Evolutionary conservation across 352 stramenopile genomes (phyloP).

Genomic region (Plasmopara muralis): DNA sequence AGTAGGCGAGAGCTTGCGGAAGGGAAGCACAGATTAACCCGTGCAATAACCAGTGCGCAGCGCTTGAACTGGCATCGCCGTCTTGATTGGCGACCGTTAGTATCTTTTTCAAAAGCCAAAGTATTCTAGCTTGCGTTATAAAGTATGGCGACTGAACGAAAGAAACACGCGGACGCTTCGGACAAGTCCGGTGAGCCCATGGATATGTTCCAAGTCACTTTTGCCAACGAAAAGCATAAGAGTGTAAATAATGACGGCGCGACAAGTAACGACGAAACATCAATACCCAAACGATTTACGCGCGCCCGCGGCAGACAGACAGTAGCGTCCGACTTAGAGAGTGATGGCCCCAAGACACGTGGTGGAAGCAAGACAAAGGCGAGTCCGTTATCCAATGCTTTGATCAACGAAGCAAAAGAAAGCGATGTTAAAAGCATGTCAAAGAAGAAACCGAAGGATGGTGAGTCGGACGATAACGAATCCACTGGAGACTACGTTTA

Average conservation of each 20-base stretch:
- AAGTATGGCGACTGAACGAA: slow-evolving; percentile 14
- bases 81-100: too few relatives aligned
- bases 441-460: slow-evolving; percentile 19
- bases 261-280: slow-evolving; percentile 24
- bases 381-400: slow-evolving; percentile 5
- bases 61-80: too few relatives aligned
- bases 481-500: slow-evolving; percentile 48
- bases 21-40: too few relatives aligned
- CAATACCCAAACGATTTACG: slow-evolving; percentile 16
- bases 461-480: slow-evolving; percentile 42
- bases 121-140: neutral
- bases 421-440: slow-evolving; percentile 1
- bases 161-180: slow-evolving; percentile 6
- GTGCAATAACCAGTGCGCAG: too few relatives aligned
- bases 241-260: slow-evolving; percentile 15
- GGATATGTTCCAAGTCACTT: slow-evolving; percentile 1
- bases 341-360: slow-evolving; percentile 16
- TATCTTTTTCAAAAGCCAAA: neutral
- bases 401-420: slow-evolving; percentile 12
- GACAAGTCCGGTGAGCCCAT: slow-evolving; percentile 8
- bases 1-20: too few relatives aligned
- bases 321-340: slow-evolving; percentile 16
- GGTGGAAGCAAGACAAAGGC: slow-evolving; percentile 15
- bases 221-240: slow-evolving; percentile 12
- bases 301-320: slow-evolving; percentile 11